Conservation (phyloP, 2,329 filamentous ascomycete genomes). For the Venturia oleaginea region DNA sequence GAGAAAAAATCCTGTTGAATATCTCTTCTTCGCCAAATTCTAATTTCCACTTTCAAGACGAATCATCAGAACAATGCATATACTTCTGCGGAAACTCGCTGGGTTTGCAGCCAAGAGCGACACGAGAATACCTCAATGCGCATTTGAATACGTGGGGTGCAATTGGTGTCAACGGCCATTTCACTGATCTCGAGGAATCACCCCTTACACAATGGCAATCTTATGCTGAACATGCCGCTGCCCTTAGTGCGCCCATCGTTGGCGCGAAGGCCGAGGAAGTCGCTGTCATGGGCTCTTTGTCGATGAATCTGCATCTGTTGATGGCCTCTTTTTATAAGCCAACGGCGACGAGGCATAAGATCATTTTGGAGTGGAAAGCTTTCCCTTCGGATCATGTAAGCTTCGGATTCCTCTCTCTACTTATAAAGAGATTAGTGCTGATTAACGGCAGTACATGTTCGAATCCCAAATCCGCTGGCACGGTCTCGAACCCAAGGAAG, state of each 20-base stretch:
- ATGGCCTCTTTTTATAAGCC: slow-evolving; percentile 16
- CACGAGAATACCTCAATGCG: slow-evolving; percentile 13
- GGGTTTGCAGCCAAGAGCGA: slow-evolving; percentile 14
- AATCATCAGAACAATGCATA: slow-evolving; percentile 5
- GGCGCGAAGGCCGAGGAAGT: slow-evolving; percentile 15
- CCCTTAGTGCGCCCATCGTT: slow-evolving; percentile 13
- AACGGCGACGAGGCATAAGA: slow-evolving; percentile 12
- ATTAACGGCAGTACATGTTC: slow-evolving; percentile 11
- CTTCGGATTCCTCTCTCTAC: neutral
- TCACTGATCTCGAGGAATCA: slow-evolving; percentile 14
- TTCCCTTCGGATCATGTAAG: slow-evolving; percentile 15
- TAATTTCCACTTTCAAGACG: neutral
- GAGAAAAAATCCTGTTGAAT: neutral
- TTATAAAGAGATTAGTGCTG: neutral
- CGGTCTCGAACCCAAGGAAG: slow-evolving; percentile 13
- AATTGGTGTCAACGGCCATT: slow-evolving; percentile 15
- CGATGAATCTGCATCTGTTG: slow-evolving; percentile 15
- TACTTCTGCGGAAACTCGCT: slow-evolving; percentile 17
- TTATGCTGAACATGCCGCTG: slow-evolving; percentile 13
- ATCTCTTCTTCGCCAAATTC: neutral
- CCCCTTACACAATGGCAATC: slow-evolving; percentile 14
- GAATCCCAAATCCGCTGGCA: slow-evolving; percentile 15
- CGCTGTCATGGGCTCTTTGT: slow-evolving; percentile 15
- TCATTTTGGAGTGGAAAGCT: slow-evolving; percentile 15
- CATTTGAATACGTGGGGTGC: slow-evolving; percentile 16